Conservation (phyloP, 1,139 yeast genomes). For the Candida dubliniensis region DNA sequence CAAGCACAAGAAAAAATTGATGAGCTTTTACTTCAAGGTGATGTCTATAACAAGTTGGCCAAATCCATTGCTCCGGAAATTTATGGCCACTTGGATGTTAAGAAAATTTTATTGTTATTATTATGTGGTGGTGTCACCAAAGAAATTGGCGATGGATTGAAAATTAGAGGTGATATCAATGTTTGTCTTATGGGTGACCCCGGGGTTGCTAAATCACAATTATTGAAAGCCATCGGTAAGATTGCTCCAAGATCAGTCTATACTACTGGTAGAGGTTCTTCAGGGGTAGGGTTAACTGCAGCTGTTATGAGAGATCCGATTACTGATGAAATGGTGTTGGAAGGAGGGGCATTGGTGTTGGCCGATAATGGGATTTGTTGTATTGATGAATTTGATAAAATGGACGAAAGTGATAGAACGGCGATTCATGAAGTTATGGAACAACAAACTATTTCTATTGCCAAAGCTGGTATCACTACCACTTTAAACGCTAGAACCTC, state of each 20-base stretch:
- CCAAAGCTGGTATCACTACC: constrained; percentile 97
- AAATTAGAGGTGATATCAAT: constrained; percentile 96
- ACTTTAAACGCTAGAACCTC: constrained; percentile 95
- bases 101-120: constrained; percentile 80
- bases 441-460: constrained; percentile 95
- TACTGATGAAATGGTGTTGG: constrained; percentile 96
- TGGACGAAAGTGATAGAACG: constrained; percentile 96
- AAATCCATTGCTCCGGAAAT: constrained; percentile 97
- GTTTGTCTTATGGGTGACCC: constrained; percentile 99
- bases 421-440: constrained; percentile 99
- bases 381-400: constrained; percentile 97
- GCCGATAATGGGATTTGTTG: constrained; percentile 99
- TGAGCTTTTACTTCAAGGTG: constrained; percentile 50
- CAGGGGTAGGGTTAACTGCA: constrained; percentile 98
- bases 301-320: constrained; percentile 99
- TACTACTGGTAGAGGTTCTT: constrained; percentile 98
- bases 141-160: constrained; percentile 93
- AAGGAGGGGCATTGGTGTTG: constrained; percentile 96
- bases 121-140: constrained; percentile 96
- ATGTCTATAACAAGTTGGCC: constrained; percentile 78
- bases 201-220: constrained; percentile 98
- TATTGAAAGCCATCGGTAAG: constrained; percentile 85
- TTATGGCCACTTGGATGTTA: constrained; percentile 90
- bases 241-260: constrained; percentile 97
- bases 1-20: constrained; percentile 58